These are phyloP conservation scores for Fusarium stilboides DNA, from an alignment of 2,329 filamentous ascomycete genomes.

Conservation along the genomic window DNA sequence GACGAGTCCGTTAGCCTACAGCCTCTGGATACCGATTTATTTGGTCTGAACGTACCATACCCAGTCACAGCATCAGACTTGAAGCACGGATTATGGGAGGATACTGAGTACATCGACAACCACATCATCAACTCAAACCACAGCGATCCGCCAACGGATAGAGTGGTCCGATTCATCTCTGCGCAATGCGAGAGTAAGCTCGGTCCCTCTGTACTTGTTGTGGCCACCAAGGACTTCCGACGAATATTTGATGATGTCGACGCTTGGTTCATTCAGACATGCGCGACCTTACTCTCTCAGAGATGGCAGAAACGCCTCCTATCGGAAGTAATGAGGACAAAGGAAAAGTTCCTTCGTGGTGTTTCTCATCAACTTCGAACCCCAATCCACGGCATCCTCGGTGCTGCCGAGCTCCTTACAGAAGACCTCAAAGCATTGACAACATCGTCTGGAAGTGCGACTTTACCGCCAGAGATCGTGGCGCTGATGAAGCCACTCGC, in stretches of 20 bases:
- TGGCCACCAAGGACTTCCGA: conserved; percentile 60
- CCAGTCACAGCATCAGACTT: conserved; percentile 51
- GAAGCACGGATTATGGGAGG: conserved; percentile 62
- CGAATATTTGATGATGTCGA: conserved; percentile 64
- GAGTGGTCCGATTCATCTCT: conserved; percentile 56
- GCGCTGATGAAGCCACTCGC: conserved; percentile 13
- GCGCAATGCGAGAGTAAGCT: conserved; percentile 54
- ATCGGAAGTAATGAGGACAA: conserved; percentile 59
- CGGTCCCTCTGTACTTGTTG: conserved; percentile 54
- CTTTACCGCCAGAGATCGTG: not conserved
- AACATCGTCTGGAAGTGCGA: not conserved
- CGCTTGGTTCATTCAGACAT: conserved; percentile 61
- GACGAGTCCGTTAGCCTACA: conserved; percentile 51
- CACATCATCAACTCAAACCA: conserved; percentile 57
- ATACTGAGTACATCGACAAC: conserved; percentile 57
- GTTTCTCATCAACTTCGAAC: conserved; percentile 64
- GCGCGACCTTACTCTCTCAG: conserved; percentile 56
- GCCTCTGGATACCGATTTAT: conserved; percentile 40
- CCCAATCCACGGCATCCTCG: conserved; percentile 63
- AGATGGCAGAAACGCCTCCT: conserved; percentile 57
- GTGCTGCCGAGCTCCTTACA: conserved; percentile 56
- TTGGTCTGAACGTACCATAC: conserved; percentile 49
- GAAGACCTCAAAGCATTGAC: conserved; percentile 57
- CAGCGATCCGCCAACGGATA: conserved; percentile 45
- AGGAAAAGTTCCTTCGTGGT: conserved; percentile 62